Base-by-base conservation (phyloP, 495 filamentous ascomycete species). In the Mycothermus thermophilus region DNA sequence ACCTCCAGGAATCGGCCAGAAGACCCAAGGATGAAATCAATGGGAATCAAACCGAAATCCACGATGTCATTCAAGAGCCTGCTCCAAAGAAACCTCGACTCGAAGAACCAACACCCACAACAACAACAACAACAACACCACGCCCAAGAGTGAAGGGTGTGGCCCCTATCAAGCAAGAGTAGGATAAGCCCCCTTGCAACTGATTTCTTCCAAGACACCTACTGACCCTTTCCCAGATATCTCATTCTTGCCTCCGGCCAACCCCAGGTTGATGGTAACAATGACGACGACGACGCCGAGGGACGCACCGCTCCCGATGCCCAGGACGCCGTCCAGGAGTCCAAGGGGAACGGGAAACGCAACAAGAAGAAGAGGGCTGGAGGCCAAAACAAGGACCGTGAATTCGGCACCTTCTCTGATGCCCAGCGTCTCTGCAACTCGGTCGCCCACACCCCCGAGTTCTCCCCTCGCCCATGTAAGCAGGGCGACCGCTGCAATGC, bases 91-190 rank as follows among this genome's bases (percentile, higher is more conserved):
- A 80, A 66, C 47, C 36, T 78, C 22, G 70, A 74, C 22, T 25
- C 22, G 11, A 25, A 11, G 6, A 25, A 14, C 30, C n/a, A 19
- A 27, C 13, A 35, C 3, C 23, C 14, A 27, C n/a, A n/a, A n/a
- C n/a, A n/a, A n/a, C n/a, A n/a, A n/a, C n/a, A n/a, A n/a, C n/a
- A n/a, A n/a, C n/a, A n/a, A 18, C 34, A 48, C 48, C 43, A 24
- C 46, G 42, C 41, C 57, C 51, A 45, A 71, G 61, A 55, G 67
- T 42, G 36, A 64, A 72, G 49, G 88, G 87, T 20, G 67, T 88
- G 39, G 84, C 84, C 21, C 71, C 75, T 1, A 77, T 97, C 48
- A 94, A 93, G 55, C 48, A 71, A 38, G 87, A 95, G 82, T 94
- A 31, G 2, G 29, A 30, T 73, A 58, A 32, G 18, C 7, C 13